Evolutionary conservation across 495 filamentous ascomycete genomes (phyloP).

Genomic region (Podospora fimiseda): DNA sequence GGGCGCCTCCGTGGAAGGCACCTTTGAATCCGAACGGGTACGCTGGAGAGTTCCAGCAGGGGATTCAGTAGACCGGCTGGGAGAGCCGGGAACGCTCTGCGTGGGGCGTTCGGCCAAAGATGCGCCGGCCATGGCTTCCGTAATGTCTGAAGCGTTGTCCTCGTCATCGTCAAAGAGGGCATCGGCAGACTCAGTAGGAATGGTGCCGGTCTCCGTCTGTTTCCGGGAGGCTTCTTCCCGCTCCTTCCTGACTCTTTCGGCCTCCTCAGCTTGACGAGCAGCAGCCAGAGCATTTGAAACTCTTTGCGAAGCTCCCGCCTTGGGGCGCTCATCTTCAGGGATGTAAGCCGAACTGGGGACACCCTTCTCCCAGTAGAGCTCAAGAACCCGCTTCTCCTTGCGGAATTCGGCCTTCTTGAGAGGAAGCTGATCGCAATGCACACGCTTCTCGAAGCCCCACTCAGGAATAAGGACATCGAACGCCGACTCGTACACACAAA

Average conservation of each 20-base stretch:
- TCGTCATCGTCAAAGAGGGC: slow-evolving; percentile 93
- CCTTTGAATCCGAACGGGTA: slow-evolving; percentile 86
- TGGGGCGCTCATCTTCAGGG: slow-evolving; percentile 92
- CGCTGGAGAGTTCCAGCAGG: slow-evolving; percentile 70
- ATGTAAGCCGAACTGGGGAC: slow-evolving; percentile 94
- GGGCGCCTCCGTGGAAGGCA: slow-evolving; percentile 61
- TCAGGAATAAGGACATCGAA: slow-evolving; percentile 98
- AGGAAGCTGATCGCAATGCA: slow-evolving; percentile 96
- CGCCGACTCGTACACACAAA: slow-evolving; percentile 97
- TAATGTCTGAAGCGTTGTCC: slow-evolving; percentile 77
- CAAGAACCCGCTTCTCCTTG: slow-evolving; percentile 86
- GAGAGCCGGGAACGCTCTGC: slow-evolving; percentile 92
- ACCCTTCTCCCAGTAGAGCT: slow-evolving; percentile 99
- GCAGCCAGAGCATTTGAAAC: slow-evolving; percentile 69
- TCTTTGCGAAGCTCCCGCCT: slow-evolving; percentile 60
- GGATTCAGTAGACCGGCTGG: slow-evolving; percentile 66
- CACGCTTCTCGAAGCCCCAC: slow-evolving; percentile 97
- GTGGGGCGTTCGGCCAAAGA: slow-evolving; percentile 82
- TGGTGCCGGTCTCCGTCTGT: slow-evolving; percentile 87
- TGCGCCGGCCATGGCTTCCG: slow-evolving; percentile 77
- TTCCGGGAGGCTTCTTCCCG: slow-evolving; percentile 80
- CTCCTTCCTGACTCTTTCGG: slow-evolving; percentile 70
- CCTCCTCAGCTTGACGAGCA: slow-evolving; percentile 71
- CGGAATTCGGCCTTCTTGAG: slow-evolving; percentile 98
- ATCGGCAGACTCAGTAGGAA: slow-evolving; percentile 83